phyloP scores from a whole-genome alignment of 2,329 filamentous ascomycete genomes.

The Fusarium sambucinum region DNA sequence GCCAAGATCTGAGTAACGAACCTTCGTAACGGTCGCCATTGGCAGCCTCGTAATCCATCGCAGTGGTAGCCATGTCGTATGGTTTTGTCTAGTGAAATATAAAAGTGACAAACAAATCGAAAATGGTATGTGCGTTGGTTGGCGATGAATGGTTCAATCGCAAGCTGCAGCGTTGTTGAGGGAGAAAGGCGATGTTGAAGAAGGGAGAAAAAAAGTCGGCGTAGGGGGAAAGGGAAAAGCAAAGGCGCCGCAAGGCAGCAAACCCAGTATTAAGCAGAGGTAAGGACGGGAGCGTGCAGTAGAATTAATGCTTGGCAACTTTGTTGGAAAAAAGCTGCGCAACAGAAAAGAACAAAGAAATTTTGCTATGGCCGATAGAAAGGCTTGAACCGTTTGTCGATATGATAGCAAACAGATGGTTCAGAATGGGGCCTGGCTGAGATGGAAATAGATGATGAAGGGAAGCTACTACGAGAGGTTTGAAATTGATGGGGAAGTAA shows the following conservation, averaged over 20 bases:
- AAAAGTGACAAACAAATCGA: conserved; percentile 31
- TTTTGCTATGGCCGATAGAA: conserved; percentile 18
- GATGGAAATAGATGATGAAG: conserved; percentile 37
- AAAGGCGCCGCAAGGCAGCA: conserved; percentile 40
- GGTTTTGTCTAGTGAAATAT: conserved; percentile 20
- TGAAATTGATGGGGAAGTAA: conserved; percentile 35
- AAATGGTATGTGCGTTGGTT: conserved; percentile 36
- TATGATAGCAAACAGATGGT: conserved; percentile 34
- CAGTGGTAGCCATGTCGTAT: conserved; percentile 69
- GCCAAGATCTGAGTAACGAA: conserved; percentile 53
- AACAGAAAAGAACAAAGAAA: conserved; percentile 34
- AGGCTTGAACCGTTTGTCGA: conserved; percentile 36
- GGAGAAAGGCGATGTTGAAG: conserved; percentile 43
- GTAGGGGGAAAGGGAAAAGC: conserved; percentile 44
- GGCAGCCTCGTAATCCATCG: conserved; percentile 78
- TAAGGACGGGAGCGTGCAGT: conserved; percentile 30
- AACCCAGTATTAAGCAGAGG: conserved; percentile 31
- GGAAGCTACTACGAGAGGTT: conserved; percentile 10
- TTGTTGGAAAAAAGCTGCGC: conserved; percentile 27
- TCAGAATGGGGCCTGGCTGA: conserved; percentile 30
- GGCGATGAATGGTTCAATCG: conserved; percentile 46
- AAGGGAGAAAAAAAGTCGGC: conserved; percentile 45
- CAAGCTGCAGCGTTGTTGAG: conserved; percentile 34
- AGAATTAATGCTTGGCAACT: conserved; percentile 31
- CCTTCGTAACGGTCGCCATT: conserved; percentile 76